A percentile compares a stretch with the other conserved stretches of the same genome.
These are phyloP conservation scores for Lactifluus rugatus DNA, from an alignment of 768 basidiomycete genomes.

Conservation along the genomic window DNA sequence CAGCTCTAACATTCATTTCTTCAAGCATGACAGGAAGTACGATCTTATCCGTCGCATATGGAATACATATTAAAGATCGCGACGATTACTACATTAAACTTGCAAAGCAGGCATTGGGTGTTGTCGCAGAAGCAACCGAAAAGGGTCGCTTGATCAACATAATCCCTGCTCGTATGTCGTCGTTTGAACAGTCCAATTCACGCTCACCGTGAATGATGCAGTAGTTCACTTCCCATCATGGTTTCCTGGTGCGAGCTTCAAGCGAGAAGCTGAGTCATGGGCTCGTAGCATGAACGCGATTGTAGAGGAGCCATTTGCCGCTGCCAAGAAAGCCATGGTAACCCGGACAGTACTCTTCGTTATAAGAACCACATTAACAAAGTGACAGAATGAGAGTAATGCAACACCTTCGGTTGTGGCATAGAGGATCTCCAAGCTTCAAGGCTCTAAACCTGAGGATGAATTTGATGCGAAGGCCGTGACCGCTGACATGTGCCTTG, in stretches of 20 bases:
- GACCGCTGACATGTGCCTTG: conserved; percentile 2
- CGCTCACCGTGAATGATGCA: background rate
- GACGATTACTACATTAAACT: conserved; percentile 31
- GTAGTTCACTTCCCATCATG: conserved; percentile 22
- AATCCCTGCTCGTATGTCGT: conserved; percentile 25
- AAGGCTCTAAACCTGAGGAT: background rate
- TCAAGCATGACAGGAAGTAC: conserved; percentile 34
- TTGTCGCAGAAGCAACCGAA: conserved; percentile 17
- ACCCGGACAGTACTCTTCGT: background rate
- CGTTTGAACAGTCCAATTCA: background rate
- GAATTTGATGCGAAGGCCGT: background rate
- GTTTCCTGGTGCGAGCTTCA: conserved; percentile 24
- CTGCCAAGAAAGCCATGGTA: conserved; percentile 21
- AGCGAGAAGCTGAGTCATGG: conserved; percentile 17
- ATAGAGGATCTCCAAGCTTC: background rate
- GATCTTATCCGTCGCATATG: conserved; percentile 38
- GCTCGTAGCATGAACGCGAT: conserved; percentile 20
- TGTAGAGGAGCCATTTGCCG: conserved; percentile 21
- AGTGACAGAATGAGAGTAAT: background rate
- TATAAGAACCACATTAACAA: background rate
- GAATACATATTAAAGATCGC: conserved; percentile 30
- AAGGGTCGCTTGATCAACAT: conserved; percentile 38
- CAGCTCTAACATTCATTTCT: background rate
- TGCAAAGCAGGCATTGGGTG: conserved; percentile 20
- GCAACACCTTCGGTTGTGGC: background rate